Evolutionary conservation across 805 yeast species (phyloP), one percentile per base, ranked within the genome.

Genomic region (Scheffersomyces lignosus): DNA sequence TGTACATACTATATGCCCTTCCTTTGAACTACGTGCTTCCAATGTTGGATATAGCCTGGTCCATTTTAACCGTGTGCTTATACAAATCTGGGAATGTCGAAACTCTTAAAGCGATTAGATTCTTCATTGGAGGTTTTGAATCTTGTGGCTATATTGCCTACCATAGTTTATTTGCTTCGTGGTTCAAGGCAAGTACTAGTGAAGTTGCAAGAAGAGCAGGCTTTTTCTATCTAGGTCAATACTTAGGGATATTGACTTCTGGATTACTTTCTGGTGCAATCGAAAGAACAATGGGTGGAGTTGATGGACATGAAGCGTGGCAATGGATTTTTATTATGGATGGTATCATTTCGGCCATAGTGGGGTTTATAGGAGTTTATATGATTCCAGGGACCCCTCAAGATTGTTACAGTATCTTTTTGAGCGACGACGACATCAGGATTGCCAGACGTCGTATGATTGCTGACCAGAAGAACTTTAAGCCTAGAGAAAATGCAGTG

Each of bases 121-220:
- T 84, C 49, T 69, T 84, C 27, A 69, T 83, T 40, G 90, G 85
- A 26, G 75, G 77, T 0, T 79, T 80, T 53, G 93, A 87, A 55
- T 78, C 86, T 3, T 78, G 82, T 12, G 75, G 57, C 18, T 64
- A 62, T 37, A 47, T 60, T 24, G 57, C 64, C 5, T 60, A 60
- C 36, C 70, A 64, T 36, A 57, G 57, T 27, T 70, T 48, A 71
- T 77, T 62, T 46, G 49, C 49, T 18, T 35, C 40, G 29, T 45
- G 49, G 49, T 45, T 45, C 38, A 45, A 38, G 29, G 35, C 40
- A 2, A 33, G 43, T 23, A 45, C 78, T 33, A 65, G 43, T 36
- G 85, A 12, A 25, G n/a, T 3, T 18, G 27, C 18, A 47, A 49
- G 37, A 41, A 44, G 36, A 22, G 47, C 31, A 55, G 63, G 63